Base-by-base conservation (phyloP, 257 asterid genomes). In the Fraxinus excelsior region DNA sequence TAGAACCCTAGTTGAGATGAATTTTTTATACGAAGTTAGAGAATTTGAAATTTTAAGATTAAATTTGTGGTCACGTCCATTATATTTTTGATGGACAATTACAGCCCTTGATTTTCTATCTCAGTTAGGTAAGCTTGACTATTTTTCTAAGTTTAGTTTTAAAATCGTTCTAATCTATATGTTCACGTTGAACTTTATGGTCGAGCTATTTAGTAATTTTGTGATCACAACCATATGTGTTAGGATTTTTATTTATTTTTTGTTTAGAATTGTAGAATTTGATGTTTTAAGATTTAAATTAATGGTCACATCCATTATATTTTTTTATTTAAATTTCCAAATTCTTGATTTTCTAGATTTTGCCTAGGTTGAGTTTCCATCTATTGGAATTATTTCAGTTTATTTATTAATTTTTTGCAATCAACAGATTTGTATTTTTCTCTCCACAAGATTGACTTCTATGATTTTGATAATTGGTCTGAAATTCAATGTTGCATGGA, bases 1-100 rank as follows among this genome's bases (percentile, higher is more conserved):
- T 26, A 76, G 46, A 79, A 35, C 72, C 81, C 79, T 83, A 79
- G 40, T 65, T 28, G 35, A 53, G 72, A 35, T 51, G 69, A 67
- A 3, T 23, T 56, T 3, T 67, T 77, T 13, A 19, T 9, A 23
- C 19, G 12, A 13, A 62, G 66, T 62, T 11, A 26, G 34, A 62
- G 68, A 62, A 62, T 62, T 62, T 9, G 35, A 62, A 1, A 26
- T 62, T 62, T 12, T 26, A 5, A 26, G 8, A 9, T 10, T 62
- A 12, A 62, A 62, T 23, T 62, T 62, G 18, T 25, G 19, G 19
- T 62, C 35, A 11, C 32, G 10, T 62, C 34, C 68, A 23, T 26
- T 23, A 62, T 23, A 25, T 25, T 25, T 60, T 62, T 62, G 32
- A 62, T 62, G 13, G 68, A 62, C 3, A 62, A 62, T n/a, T 23